Base-by-base conservation (phyloP, 441 rosid species). In the Gossypium gossypioides region DNA sequence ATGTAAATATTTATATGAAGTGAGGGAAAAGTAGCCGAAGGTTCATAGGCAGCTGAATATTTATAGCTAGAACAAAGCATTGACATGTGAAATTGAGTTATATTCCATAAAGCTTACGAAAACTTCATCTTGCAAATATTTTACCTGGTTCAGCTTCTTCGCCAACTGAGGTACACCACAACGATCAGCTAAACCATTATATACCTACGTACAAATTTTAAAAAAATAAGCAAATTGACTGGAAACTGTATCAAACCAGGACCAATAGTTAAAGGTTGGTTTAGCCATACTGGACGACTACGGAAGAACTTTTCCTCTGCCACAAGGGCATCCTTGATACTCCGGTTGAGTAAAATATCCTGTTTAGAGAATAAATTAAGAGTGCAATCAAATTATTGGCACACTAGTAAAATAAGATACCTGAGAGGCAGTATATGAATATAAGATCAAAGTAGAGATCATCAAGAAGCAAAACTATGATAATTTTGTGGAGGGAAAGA, bases 231-330 rank as follows among this genome's bases (percentile, higher is more conserved):
- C 22, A 44, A 66, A 54, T n/a, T 9, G 10, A 44, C 27, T 24
- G 48, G 6, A 69, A 75, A 59, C 60, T 57, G 27, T 51, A 69
- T 50, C 37, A 62, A 55, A 71, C 34, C 32, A 75, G 29, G 27
- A 68, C 57, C 0, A 73, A 74, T 9, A 22, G 16, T 44, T 13
- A 46, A 50, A 60, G 48, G 73, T 25, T 67, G 52, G 62, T 58
- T 74, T 42, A 77, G 58, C 62, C 93, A 81, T 94, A 94, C 99
- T 2, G 97, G 97, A 73, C 86, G 97, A 72, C 92, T 88, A 24
- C 88, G 97, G 74, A 94, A 94, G 89, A 94, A 94, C 69, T 90
- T 91, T 72, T 92, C 97, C 82, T 94, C 99, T 0, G 99, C 97
- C 46, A 77, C 83, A 46, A 92, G 82, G 50, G 99, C 97, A 84